Evolutionary conservation across 805 yeast species (phyloP), one percentile per base, ranked within the genome.

Genomic region (Yamadazyma ubonensis): DNA sequence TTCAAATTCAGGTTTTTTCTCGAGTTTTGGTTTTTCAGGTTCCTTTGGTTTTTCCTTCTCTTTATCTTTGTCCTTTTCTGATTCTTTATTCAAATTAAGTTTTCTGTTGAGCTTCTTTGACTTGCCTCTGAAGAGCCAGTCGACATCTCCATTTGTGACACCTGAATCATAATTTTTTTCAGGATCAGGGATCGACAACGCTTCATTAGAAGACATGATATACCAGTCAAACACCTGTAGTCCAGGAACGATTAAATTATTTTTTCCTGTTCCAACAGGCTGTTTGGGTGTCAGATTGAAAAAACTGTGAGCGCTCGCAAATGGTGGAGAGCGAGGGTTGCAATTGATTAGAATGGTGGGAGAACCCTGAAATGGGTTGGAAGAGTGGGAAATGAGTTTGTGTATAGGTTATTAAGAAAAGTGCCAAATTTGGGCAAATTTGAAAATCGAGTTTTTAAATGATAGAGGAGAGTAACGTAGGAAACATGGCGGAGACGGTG

Each of bases 121-220:
- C 55, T 81, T 81, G n/a, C 90, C 90, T 51, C 88, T 70, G 55
- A 85, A 85, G 19, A 86, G 66, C 95, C 95, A 86, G 54, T 85
- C 95, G 9, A 86, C 89, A 50, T 85, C 91, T 31, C 86, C 83
- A 51, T 82, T 80, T 37, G 83, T 66, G 2, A 80, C 86, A 4
- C 86, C 85, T 6, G 73, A 59, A 17, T 64, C 70, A 36, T 50
- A 54, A 21, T 43, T 19, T 8, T 30, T 23, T 5, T 29, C 35
- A 19, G 29, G 14, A 12, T 29, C 33, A 7, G 35, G 16, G 11
- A 11, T 20, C 9, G 33, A n/a, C 22, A 33, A 17, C 6, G 22
- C 19, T 26, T 25, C 18, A 18, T 27, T 34, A 8, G 38, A 34
- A 6, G 38, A 34, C 38, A 34, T 34, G 14, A 26, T 14, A n/a